Evolutionary conservation across 164 flowering plant genomes (phyloP).

Genomic region (Chimonanthus salicifolius): DNA sequence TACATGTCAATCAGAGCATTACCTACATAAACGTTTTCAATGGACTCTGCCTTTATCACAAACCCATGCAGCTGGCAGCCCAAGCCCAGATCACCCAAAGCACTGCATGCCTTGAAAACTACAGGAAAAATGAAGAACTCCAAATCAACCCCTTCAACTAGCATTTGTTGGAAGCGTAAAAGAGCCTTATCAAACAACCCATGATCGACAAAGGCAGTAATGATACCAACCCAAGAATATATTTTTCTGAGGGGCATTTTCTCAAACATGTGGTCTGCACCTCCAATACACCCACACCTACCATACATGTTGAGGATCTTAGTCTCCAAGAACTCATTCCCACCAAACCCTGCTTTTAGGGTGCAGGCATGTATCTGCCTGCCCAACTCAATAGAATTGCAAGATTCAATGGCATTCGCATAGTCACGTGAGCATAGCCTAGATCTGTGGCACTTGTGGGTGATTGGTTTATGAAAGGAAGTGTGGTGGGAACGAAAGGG

Average conservation of each 20-base stretch:
- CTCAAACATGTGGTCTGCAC: slow-evolving; percentile 47
- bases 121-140: slow-evolving; percentile 61
- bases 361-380: slow-evolving; percentile 53
- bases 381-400: slow-evolving; percentile 32
- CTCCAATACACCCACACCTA: slow-evolving; percentile 33
- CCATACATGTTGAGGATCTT: slow-evolving; percentile 61
- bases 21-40: slow-evolving; percentile 50
- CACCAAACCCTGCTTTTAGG: slow-evolving; percentile 48
- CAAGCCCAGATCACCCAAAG: slow-evolving; percentile 34
- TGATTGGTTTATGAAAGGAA: slow-evolving; percentile 16
- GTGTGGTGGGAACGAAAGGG: slow-evolving; percentile 9
- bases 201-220: slow-evolving; percentile 32
- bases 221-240: slow-evolving; percentile 54
- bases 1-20: slow-evolving; percentile 74
- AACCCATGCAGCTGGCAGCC: slow-evolving; percentile 67
- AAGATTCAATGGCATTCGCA: slow-evolving; percentile 50
- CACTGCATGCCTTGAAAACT: slow-evolving; percentile 52
- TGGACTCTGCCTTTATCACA: slow-evolving; percentile 39
- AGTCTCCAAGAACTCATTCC: slow-evolving; percentile 48
- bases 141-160: slow-evolving; percentile 30
- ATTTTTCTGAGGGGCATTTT: slow-evolving; percentile 54
- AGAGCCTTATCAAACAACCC: slow-evolving; percentile 43
- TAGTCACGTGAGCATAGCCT: slow-evolving; percentile 24
- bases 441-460: background rate
- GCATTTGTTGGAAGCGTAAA: slow-evolving; percentile 29